Evolutionary conservation across 192 early-diverging fungal species (phyloP).

Genomic region (Chytriomyces hyalinus): DNA sequence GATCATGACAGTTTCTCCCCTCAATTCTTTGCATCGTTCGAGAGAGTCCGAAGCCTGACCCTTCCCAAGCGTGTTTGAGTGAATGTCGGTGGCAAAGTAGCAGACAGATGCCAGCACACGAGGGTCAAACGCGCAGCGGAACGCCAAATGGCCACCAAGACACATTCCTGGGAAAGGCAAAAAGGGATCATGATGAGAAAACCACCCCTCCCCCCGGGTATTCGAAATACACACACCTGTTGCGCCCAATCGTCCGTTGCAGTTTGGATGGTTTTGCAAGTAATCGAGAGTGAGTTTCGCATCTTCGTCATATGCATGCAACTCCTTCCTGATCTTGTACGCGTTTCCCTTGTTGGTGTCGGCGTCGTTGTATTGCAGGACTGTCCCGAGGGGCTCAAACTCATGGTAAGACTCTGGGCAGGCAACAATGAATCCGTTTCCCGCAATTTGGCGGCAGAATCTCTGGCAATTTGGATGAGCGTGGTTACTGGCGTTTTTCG

Average conservation of each 20-base stretch:
- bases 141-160: slow-evolving; percentile 63
- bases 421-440: slow-evolving; percentile 41
- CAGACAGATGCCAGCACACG: slow-evolving; percentile 61
- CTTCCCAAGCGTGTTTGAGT: slow-evolving; percentile 57
- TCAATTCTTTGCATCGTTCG: slow-evolving; percentile 52
- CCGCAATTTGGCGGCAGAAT: slow-evolving; percentile 66
- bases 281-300: slow-evolving; percentile 59
- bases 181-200: background rate
- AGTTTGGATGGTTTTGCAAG: slow-evolving; percentile 55
- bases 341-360: slow-evolving; percentile 61
- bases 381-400: slow-evolving; percentile 58
- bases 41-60: slow-evolving; percentile 57
- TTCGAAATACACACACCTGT: slow-evolving; percentile 47
- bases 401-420: slow-evolving; percentile 70
- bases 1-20: slow-evolving; percentile 67
- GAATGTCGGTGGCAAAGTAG: slow-evolving; percentile 73
- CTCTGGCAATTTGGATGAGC: slow-evolving; percentile 29
- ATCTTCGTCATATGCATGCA: slow-evolving; percentile 66
- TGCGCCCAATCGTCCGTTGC: slow-evolving; percentile 63
- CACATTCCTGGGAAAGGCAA: slow-evolving; percentile 50
- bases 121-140: slow-evolving; percentile 64
- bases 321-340: slow-evolving; percentile 62
- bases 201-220: background rate
- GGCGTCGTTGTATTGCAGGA: slow-evolving; percentile 59
- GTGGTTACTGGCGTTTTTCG: too few species aligned